phyloP scores from a whole-genome alignment of 73 alveolate genomes.

The Paramecium tetraurelia region DNA sequence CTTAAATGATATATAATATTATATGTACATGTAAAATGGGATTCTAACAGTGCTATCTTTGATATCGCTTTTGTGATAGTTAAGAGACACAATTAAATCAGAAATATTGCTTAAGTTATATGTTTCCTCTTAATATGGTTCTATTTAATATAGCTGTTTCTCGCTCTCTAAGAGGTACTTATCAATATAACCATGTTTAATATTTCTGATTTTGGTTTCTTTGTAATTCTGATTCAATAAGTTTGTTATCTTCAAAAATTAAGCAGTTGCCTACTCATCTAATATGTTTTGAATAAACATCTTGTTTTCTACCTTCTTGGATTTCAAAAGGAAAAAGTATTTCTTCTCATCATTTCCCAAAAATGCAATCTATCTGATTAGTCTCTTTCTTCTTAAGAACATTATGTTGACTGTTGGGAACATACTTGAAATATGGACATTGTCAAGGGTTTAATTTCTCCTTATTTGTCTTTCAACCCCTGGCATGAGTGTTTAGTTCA shows the following conservation, averaged over 20 bases:
- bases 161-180: neutral
- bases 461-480: neutral
- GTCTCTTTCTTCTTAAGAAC: neutral
- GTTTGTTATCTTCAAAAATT: neutral
- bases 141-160: neutral
- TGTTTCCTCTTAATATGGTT: neutral
- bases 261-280: neutral
- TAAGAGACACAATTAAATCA: neutral
- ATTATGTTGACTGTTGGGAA: neutral
- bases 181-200: neutral
- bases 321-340: neutral
- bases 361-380: neutral
- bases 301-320: neutral
- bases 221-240: neutral
- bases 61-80: neutral
- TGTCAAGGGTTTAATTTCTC: neutral
- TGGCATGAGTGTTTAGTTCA: neutral
- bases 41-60: neutral
- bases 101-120: neutral
- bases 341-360: constrained; percentile 29
- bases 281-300: neutral
- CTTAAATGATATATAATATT: neutral
- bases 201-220: neutral
- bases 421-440: neutral
- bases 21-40: neutral